Evolutionary conservation across 1,139 yeast genomes (phyloP).

Genomic region (Blastobotrys buckinghamii): DNA sequence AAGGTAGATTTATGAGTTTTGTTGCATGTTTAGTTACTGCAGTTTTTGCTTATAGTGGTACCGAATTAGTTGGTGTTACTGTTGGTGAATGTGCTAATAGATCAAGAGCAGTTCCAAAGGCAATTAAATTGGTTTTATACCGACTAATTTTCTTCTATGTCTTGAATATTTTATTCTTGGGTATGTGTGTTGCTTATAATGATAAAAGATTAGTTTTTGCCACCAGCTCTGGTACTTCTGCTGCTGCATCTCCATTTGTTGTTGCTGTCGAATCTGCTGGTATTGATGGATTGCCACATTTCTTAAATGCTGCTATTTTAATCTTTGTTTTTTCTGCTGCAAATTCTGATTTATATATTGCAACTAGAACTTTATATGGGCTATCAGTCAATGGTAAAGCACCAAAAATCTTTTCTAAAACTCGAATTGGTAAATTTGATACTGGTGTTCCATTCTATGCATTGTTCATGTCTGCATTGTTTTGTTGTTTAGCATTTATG

Average conservation of each 20-base stretch:
- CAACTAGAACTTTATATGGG: conserved; percentile 77
- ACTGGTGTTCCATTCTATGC: conserved; percentile 77
- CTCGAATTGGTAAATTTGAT: conserved; percentile 60
- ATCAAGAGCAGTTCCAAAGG: background rate
- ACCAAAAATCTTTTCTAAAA: conserved; percentile 64
- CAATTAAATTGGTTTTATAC: conserved; percentile 62
- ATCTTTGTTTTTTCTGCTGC: conserved; percentile 66
- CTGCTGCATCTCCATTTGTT: conserved; percentile 67
- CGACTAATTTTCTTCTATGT: conserved; percentile 61
- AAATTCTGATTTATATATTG: conserved; percentile 69
- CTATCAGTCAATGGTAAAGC: conserved; percentile 78
- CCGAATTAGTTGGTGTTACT: conserved; percentile 75
- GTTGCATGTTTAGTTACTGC: conserved; percentile 78
- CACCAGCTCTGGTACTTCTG: conserved; percentile 42
- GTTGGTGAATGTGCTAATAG: conserved; percentile 52
- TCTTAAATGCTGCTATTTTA: conserved; percentile 67
- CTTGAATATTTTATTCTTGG: conserved; percentile 51
- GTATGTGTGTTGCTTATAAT: conserved; percentile 60
- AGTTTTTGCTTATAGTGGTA: conserved; percentile 77
- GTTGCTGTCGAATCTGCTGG: conserved; percentile 56
- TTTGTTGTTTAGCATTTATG: conserved; percentile 43
- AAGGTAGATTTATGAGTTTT: conserved; percentile 71
- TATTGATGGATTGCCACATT: conserved; percentile 55
- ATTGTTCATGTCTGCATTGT: conserved; percentile 47
- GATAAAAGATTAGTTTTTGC: conserved; percentile 43